These are phyloP conservation scores for Saccharomycopsis crataegensis DNA, from an alignment of 1,139 yeast genomes.

Conservation along the genomic window DNA sequence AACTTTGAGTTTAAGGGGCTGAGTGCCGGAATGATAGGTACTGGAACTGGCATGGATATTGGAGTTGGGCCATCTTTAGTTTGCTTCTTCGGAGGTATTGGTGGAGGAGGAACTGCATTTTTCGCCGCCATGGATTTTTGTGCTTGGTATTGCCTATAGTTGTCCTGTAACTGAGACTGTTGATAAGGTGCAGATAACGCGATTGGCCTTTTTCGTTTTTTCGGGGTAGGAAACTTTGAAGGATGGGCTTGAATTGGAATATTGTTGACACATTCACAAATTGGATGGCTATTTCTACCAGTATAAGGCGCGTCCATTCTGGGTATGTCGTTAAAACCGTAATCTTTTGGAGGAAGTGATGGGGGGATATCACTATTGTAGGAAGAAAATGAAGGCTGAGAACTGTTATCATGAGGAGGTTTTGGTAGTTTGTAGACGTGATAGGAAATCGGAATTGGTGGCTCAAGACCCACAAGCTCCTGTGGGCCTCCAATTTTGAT, in stretches of 20 bases:
- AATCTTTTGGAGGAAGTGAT: neutral
- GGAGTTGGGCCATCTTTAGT: neutral
- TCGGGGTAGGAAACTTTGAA: slow-evolving; percentile 25
- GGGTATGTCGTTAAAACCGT: neutral
- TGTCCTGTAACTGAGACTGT: slow-evolving; percentile 27
- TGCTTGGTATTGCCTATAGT: slow-evolving; percentile 28
- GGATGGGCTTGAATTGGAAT: slow-evolving; percentile 19
- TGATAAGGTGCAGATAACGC: slow-evolving; percentile 29
- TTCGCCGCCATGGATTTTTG: slow-evolving; percentile 29
- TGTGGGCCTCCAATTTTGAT: slow-evolving; percentile 78
- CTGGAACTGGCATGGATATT: neutral
- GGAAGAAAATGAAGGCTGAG: neutral
- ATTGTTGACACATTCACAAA: neutral
- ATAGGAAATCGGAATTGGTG: slow-evolving; percentile 43
- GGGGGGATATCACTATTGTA: neutral
- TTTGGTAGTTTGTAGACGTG: slow-evolving; percentile 3
- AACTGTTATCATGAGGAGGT: neutral
- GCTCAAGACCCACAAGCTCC: slow-evolving; percentile 69
- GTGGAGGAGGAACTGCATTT: slow-evolving; percentile 7
- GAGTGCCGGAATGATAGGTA: neutral
- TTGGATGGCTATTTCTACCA: neutral
- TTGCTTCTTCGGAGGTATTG: neutral
- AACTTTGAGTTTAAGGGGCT: no score
- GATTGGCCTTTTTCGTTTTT: slow-evolving; percentile 22
- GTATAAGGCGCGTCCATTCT: neutral